Conservation (phyloP, 164 flowering plant genomes). For the Pachysandra terminalis region DNA sequence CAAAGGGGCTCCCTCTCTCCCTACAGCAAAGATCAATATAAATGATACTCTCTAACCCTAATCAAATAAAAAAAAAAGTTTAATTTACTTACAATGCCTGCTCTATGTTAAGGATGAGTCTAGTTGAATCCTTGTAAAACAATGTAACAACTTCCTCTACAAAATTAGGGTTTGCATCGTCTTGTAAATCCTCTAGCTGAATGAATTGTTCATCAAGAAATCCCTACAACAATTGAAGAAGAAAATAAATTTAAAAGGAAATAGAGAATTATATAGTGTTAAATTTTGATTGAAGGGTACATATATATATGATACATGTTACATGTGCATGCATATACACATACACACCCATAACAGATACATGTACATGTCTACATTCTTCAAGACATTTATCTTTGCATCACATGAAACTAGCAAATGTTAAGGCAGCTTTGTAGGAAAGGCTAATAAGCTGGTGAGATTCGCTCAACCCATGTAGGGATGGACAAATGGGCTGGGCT, state of each 20-base stretch:
- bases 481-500: too few relatives aligned
- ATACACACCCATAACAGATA: too few relatives aligned
- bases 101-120: constrained; percentile 39
- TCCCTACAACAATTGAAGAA: constrained; percentile 27
- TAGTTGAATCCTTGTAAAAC: constrained; percentile 41
- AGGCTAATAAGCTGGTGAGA: too few relatives aligned
- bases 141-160: constrained; percentile 57
- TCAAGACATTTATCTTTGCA: too few relatives aligned
- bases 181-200: constrained; percentile 56
- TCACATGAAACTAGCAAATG: too few relatives aligned
- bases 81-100: constrained; percentile 37
- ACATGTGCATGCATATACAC: too few relatives aligned
- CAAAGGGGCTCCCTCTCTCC: constrained; percentile 25
- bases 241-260: too few relatives aligned
- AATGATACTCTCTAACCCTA: too few relatives aligned
- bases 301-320: not conserved
- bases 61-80: not conserved
- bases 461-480: too few relatives aligned
- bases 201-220: constrained; percentile 61
- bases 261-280: too few relatives aligned
- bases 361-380: too few relatives aligned
- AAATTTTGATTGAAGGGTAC: not conserved
- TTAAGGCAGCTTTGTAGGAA: not conserved
- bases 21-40: constrained; percentile 10
- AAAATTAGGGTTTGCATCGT: constrained; percentile 51